A percentile compares a stretch with the other conserved stretches of the same genome.
Conservation (phyloP, 257 asterid genomes). For the Solanum medicagineum region DNA sequence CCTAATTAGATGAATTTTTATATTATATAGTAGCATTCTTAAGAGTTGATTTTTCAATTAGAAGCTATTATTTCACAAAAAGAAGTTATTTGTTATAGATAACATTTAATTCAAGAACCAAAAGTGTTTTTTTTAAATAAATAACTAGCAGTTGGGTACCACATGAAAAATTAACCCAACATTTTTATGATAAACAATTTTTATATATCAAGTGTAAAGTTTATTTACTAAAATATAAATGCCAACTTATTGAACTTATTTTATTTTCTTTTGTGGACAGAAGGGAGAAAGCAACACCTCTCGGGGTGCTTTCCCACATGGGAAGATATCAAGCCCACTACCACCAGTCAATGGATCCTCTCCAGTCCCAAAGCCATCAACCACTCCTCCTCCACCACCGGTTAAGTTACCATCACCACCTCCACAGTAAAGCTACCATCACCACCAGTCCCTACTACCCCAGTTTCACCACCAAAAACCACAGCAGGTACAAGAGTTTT, state of each 20-base stretch:
- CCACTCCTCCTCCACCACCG: slow-evolving; percentile 10
- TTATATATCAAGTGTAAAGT: not conserved
- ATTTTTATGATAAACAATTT: too few relatives aligned
- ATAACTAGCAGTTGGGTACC: not conserved
- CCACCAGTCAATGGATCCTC: not conserved
- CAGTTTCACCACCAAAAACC: not conserved
- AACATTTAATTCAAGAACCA: too few relatives aligned
- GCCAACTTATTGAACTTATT: not conserved
- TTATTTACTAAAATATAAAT: not conserved
- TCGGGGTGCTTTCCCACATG: not conserved
- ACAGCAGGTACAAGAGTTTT: not conserved
- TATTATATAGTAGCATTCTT: not conserved
- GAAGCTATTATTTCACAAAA: too few relatives aligned
- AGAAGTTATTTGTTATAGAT: too few relatives aligned
- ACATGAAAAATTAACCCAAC: not conserved
- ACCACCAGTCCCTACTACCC: slow-evolving; percentile 5
- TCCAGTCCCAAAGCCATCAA: not conserved
- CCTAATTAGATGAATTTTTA: not conserved
- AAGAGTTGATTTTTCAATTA: too few relatives aligned
- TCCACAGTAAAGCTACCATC: not conserved
- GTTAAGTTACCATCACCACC: slow-evolving; percentile 14
- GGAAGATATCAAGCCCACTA: not conserved
- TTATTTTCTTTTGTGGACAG: not conserved
- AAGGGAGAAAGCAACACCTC: not conserved
- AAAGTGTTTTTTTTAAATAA: too few relatives aligned